Evolutionary conservation across 2,329 filamentous ascomycete species (phyloP).

Genomic region (Xylogone sp.): DNA sequence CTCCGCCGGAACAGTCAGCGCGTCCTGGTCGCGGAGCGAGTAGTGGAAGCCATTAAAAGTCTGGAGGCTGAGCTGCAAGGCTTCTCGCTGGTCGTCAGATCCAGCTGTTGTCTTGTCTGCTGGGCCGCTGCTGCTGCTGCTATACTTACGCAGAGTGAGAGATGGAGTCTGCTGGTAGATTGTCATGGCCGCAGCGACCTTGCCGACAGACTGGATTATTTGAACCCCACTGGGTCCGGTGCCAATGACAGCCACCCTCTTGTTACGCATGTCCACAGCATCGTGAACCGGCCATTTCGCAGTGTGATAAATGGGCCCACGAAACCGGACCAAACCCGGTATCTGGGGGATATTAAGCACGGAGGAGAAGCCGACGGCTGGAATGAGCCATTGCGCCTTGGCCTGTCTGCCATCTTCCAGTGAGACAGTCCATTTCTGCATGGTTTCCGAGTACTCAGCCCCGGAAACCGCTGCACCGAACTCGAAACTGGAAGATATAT

Average conservation of each 20-base stretch:
- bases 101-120: constrained; percentile 10
- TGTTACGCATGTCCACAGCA: constrained; percentile 42
- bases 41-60: constrained; percentile 50
- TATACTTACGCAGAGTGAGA: constrained; percentile 56
- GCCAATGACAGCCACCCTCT: constrained; percentile 51
- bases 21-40: constrained; percentile 40
- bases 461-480: constrained; percentile 37
- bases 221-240: constrained; percentile 29
- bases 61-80: constrained; percentile 38
- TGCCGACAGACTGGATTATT: constrained; percentile 22
- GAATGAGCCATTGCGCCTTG: too few relatives aligned
- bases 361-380: constrained; percentile 18
- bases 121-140: too few relatives aligned
- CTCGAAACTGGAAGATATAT: constrained; percentile 38
- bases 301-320: constrained; percentile 21
- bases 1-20: constrained; percentile 36
- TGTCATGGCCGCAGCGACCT: constrained; percentile 34
- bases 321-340: constrained; percentile 20
- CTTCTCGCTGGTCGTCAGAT: constrained; percentile 26
- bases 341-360: constrained; percentile 15
- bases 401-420: constrained; percentile 14
- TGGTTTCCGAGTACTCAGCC: constrained; percentile 27
- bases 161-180: constrained; percentile 58
- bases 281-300: constrained; percentile 18
- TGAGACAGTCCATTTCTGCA: constrained; percentile 36